phyloP scores from a whole-genome alignment of 192 early-diverging fungal species.

The Phlyctochytrium arcticum region DNA sequence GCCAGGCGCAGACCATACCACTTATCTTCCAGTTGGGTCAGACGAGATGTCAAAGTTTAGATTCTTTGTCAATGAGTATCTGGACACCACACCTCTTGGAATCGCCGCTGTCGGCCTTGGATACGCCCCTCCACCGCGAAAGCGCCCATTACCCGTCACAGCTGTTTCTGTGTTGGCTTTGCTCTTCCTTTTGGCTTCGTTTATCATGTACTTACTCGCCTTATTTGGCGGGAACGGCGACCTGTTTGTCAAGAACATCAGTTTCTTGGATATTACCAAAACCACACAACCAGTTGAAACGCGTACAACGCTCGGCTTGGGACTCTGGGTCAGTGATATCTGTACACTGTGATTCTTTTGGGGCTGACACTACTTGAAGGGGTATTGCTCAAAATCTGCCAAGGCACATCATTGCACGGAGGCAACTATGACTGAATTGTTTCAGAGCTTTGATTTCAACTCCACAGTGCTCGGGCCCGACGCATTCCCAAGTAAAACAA shows the following conservation, averaged over 20 bases:
- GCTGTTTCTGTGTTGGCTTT: neutral
- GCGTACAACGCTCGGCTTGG: neutral
- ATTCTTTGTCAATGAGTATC: conserved; percentile 4
- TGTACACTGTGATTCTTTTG: too few relatives aligned
- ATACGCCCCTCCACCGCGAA: neutral
- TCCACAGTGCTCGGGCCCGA: neutral
- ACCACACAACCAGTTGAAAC: neutral
- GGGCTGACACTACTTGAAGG: too few relatives aligned
- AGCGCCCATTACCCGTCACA: neutral
- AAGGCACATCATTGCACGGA: too few relatives aligned
- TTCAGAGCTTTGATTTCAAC: neutral
- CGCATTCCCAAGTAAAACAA: neutral
- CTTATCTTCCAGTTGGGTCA: neutral
- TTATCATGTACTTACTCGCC: neutral
- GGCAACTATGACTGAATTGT: neutral
- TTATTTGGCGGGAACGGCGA: neutral
- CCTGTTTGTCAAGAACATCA: neutral
- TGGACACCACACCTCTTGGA: conserved; percentile 6
- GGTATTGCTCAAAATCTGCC: too few relatives aligned
- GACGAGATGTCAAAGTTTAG: neutral
- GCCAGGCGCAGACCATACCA: neutral
- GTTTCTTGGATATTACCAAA: neutral
- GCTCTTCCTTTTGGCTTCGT: neutral
- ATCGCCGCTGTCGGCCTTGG: neutral
- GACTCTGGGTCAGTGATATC: neutral